phyloP scores from a whole-genome alignment of 805 yeast species.

The Saccharomycopsis sp. region DNA sequence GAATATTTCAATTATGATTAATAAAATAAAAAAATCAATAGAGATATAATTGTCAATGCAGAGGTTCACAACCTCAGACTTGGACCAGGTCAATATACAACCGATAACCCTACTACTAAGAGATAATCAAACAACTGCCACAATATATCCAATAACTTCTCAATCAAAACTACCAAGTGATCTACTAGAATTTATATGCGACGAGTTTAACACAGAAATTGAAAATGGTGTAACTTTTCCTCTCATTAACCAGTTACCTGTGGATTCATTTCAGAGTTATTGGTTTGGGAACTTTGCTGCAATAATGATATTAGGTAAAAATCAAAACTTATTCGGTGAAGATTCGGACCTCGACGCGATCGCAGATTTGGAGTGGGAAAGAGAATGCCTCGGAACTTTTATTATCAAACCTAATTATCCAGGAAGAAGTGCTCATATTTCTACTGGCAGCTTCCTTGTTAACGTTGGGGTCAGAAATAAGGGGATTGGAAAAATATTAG shows the following conservation, averaged over 20 bases:
- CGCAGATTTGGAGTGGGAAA: conserved; percentile 66
- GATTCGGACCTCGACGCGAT: not conserved
- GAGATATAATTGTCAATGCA: too few species aligned
- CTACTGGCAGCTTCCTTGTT: conserved; percentile 81
- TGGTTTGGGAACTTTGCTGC: conserved; percentile 90
- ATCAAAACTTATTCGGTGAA: conserved; percentile 33
- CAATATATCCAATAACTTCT: conserved; percentile 77
- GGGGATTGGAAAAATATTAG: conserved; percentile 82
- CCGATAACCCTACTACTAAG: conserved; percentile 73
- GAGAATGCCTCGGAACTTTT: conserved; percentile 85
- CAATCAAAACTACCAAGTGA: conserved; percentile 69
- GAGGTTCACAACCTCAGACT: too few species aligned
- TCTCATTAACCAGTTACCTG: conserved; percentile 68
- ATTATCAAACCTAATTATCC: conserved; percentile 84
- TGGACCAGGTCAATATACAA: conserved; percentile 34
- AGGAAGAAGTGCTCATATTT: conserved; percentile 89
- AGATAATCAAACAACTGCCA: conserved; percentile 89
- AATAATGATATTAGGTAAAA: conserved; percentile 72
- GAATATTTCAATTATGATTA: too few species aligned
- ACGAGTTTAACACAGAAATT: conserved; percentile 90
- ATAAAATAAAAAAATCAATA: too few species aligned
- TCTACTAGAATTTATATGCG: conserved; percentile 71
- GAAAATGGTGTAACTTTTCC: conserved; percentile 85
- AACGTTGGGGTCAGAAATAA: conserved; percentile 89
- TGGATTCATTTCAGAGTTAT: conserved; percentile 70